Evolutionary conservation across 108 stramenopile species (phyloP), one percentile per base, ranked within the genome.

Genomic region (Conticribra guillardii): DNA sequence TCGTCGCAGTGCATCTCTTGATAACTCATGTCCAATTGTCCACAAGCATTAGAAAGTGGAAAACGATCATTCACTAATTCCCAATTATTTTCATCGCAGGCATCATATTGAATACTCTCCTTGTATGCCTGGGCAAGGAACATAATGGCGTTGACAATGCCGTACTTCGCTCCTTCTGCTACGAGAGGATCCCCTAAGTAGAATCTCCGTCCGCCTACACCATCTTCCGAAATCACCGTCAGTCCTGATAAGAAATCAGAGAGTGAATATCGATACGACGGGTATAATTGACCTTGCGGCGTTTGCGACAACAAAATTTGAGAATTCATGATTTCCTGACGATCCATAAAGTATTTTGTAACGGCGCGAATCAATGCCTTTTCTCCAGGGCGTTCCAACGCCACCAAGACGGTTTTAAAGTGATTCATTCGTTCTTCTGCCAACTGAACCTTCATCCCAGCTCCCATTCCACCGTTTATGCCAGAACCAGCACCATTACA

Each of bases 61-160:
- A 68, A 82, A 18, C 60, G 54, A 9, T 48, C 72, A 23, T 79
- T 73, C 22, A 79, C 47, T 23, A 79, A 33, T 58, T 77, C 51
- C 81, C 81, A 82, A 67, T 73, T 77, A 63, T 82, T 82, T 37
- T 79, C 77, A 18, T 73, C 71, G 60, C 80, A 30, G 47, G 29
- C 7, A 16, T 78, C 81, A 63, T 78, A 82, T 46, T 78, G 75
- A 56, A 82, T 77, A 17, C 76, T 41, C 44, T 82, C 81, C 34
- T 78, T 77, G 60, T 78, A 78, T 7, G 76, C 72, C 52, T 79
- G 77, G 1, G 77, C 62, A 0, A 79, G 64, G 44, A 73, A 79
- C 66, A 66, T 67, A 33, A 67, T 29, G 14, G 41, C 66, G 58
- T 79, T 79, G 14, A 79, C 77, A 21, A 79, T 41, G 3, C 77